Base-by-base conservation (phyloP, 139 green algal species). In the Astrephomene gubernaculifera region DNA sequence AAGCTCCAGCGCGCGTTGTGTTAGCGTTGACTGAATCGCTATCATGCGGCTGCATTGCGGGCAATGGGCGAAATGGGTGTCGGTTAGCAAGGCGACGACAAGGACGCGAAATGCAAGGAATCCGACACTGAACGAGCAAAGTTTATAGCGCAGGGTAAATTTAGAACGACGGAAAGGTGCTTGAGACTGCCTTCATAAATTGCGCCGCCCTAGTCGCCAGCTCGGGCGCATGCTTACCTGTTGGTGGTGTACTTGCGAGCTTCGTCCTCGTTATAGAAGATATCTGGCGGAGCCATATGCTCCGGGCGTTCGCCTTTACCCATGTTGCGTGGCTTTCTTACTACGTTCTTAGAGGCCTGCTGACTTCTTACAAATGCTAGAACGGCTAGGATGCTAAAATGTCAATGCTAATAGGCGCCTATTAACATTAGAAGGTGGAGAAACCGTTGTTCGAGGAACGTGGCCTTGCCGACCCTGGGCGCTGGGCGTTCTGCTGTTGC, bases 181-280 rank as follows among this genome's bases (percentile, higher is more conserved):
- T n/a, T n/a, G n/a, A n/a, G n/a, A n/a, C n/a, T n/a, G n/a, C n/a
- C n/a, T n/a, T n/a, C n/a, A n/a, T n/a, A n/a, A n/a, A n/a, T n/a
- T n/a, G n/a, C n/a, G n/a, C n/a, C n/a, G n/a, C n/a, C n/a, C n/a
- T n/a, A n/a, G n/a, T n/a, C n/a, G n/a, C n/a, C n/a, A n/a, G n/a
- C n/a, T n/a, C n/a, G n/a, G n/a, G n/a, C n/a, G n/a, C n/a, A n/a
- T n/a, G n/a, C 38, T 39, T 49, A 78, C 61, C 61, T 96, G 80
- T 97, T 98, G 39, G 93, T 94, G 1, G 97, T 99, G 89, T 99
- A 99, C 82, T 99, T 99, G 24, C 88, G 76, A 4, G 97, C 97
- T 75, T 99, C 97, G 2, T 91, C 90, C 36, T 97, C 95, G 85
- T 98, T 96, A 92, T 99, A 99, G 65, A 98, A 99, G 17, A 99